phyloP scores from a whole-genome alignment of 345 rosid genomes.

The Euphorbia pulcherrima region DNA sequence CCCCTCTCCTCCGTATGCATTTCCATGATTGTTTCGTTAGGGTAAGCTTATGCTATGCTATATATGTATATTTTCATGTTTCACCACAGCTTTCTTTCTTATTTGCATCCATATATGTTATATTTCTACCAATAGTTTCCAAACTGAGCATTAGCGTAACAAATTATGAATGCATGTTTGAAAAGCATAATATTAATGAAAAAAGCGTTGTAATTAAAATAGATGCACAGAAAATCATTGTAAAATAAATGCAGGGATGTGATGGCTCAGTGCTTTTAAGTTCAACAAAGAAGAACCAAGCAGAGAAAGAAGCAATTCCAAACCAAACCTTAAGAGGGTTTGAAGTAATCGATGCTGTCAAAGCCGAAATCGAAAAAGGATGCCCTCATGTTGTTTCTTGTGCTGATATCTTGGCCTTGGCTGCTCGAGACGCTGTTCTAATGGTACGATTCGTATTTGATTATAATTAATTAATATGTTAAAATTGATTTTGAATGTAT shows the following conservation, averaged over 20 bases:
- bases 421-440: slow-evolving; percentile 33
- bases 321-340: slow-evolving; percentile 43
- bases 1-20: slow-evolving; percentile 43
- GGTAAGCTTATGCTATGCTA: no score
- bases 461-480: background rate
- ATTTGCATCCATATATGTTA: no score
- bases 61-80: background rate
- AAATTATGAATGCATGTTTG: no score
- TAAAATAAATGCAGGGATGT: slow-evolving; percentile 39
- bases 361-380: slow-evolving; percentile 27
- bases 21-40: slow-evolving; percentile 55
- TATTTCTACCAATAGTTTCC: no score
- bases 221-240: no score
- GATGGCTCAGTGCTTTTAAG: slow-evolving; percentile 49
- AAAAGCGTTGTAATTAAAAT: no score
- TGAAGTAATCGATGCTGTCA: slow-evolving; percentile 43
- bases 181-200: no score
- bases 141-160: no score
- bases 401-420: slow-evolving; percentile 30
- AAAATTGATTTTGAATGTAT: no score
- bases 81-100: no score
- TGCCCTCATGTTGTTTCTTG: slow-evolving; percentile 38
- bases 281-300: slow-evolving; percentile 30
- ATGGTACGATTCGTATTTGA: slow-evolving; percentile 18
- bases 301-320: slow-evolving; percentile 42